Evolutionary conservation across 352 stramenopile species (phyloP), one percentile per base, ranked within the genome.

Genomic region (Phytophthora quininea): DNA sequence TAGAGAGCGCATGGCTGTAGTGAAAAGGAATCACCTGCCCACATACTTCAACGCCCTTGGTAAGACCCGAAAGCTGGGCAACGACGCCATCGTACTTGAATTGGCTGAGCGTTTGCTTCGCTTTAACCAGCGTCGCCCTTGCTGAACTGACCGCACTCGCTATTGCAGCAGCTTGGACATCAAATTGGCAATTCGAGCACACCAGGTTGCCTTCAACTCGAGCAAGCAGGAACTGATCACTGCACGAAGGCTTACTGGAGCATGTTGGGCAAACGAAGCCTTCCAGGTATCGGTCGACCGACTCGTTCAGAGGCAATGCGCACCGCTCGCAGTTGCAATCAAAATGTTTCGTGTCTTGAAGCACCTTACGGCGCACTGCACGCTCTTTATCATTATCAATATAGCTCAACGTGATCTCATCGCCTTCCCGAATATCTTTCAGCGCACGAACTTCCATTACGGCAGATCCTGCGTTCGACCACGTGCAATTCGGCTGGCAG

Each of bases 341-440:
- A 60, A 87, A 87, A 52, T 87, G 79, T 19, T 87, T 87, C 24
- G 79, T 85, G 8, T 74, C 54, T 1, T 45, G 60, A 32, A 87
- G 58, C 24, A 80, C 61, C n/a, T 67, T 67, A 6, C 67, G 73
- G 5, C 79, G 73, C 42, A 73, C 71, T 3, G 15, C 50, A 4
- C 79, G 70, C 38, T 79, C 67, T 47, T 74, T 72, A 51, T 83
- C 71, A 24, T 77, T 75, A 45, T 84, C 76, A 58, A 87, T 82
- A 62, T 87, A 87, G n/a, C 67, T 78, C 19, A 85, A 29, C 3
- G 73, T 79, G 24, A 87, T 66, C 48, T 87, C 79, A 43, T 83
- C 79, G 3, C 71, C 76, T 33, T 74, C 60, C 8, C 69, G 45
- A 30, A 87, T 70, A 51, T 83, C 76, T 3, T 71, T 58, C 47